Percentiles rank a stretch among this genome's conserved stretches.
phyloP scores from a whole-genome alignment of 2,329 filamentous ascomycete species.

The Intubia oerlemansii region DNA sequence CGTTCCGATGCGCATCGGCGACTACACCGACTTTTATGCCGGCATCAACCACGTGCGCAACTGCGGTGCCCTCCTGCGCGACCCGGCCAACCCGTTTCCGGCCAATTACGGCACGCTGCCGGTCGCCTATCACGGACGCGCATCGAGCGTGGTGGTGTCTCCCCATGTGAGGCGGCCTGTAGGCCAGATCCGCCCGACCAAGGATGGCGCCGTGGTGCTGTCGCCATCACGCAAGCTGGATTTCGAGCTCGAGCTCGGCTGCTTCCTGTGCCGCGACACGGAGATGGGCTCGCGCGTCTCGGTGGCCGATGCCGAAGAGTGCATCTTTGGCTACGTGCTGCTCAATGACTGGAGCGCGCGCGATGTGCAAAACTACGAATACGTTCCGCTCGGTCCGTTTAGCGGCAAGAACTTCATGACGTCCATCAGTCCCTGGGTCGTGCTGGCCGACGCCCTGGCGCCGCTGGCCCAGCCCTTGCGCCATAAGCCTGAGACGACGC shows the following conservation, averaged over 20 bases:
- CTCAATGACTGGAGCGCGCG: constrained; percentile 79
- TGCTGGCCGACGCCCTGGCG: constrained; percentile 54
- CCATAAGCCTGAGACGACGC: constrained; percentile 14
- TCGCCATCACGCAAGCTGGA: constrained; percentile 33
- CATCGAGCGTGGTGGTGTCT: constrained; percentile 54
- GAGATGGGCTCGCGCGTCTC: constrained; percentile 40
- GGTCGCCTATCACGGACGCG: constrained; percentile 62
- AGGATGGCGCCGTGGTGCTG: not conserved
- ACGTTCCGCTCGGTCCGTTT: constrained; percentile 63
- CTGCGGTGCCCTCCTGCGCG: constrained; percentile 19
- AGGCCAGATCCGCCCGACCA: constrained; percentile 50
- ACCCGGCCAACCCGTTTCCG: constrained; percentile 49
- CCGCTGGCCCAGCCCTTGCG: constrained; percentile 18
- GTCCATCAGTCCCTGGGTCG: constrained; percentile 59
- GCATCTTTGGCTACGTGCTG: constrained; percentile 60
- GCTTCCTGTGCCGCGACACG: constrained; percentile 47
- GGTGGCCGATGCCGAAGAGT: constrained; percentile 42
- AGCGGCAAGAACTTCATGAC: constrained; percentile 70
- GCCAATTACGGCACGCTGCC: constrained; percentile 68
- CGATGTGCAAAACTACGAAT: constrained; percentile 72
- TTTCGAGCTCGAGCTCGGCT: constrained; percentile 62
- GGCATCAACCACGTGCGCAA: constrained; percentile 2
- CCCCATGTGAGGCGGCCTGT: constrained; percentile 50
- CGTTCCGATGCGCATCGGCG: constrained; percentile 4
- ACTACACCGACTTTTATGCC: constrained; percentile 5